These are phyloP conservation scores for Vitellaria paradoxa DNA, from an alignment of 179 eudicot species.

Conservation along the genomic window DNA sequence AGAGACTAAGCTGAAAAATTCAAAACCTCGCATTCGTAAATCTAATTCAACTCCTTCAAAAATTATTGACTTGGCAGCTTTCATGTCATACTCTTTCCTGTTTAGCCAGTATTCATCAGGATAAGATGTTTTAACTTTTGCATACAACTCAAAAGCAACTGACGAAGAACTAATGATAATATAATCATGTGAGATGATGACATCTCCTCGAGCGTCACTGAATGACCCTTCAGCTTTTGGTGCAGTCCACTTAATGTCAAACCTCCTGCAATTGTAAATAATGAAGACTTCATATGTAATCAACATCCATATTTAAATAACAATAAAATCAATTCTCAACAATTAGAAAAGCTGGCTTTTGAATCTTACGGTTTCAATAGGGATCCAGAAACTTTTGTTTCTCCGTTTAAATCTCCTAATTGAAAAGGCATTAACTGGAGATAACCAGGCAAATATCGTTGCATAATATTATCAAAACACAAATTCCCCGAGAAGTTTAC, in stretches of 20 bases:
- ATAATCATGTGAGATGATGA: slow-evolving; percentile 82
- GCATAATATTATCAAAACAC: slow-evolving; percentile 67
- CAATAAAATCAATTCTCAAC: not conserved
- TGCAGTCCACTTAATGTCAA: slow-evolving; percentile 96
- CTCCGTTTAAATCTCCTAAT: slow-evolving; percentile 86
- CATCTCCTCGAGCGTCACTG: slow-evolving; percentile 95
- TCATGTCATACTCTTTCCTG: slow-evolving; percentile 41
- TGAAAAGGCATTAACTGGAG: slow-evolving; percentile 64
- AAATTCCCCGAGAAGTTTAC: slow-evolving; percentile 91
- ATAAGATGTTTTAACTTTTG: slow-evolving; percentile 64
- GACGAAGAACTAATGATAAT: slow-evolving; percentile 83
- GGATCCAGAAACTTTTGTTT: slow-evolving; percentile 93
- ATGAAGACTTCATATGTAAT: not conserved
- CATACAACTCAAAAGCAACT: slow-evolving; percentile 76
- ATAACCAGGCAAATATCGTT: slow-evolving; percentile 77
- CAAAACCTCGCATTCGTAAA: slow-evolving; percentile 93
- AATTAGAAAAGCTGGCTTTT: slow-evolving; percentile 4
- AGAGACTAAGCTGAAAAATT: slow-evolving; percentile 78
- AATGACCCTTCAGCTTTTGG: slow-evolving; percentile 98
- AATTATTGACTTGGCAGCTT: slow-evolving; percentile 46
- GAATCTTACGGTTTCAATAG: slow-evolving; percentile 82
- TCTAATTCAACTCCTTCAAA: slow-evolving; percentile 93
- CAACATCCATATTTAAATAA: not conserved
- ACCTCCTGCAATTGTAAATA: slow-evolving; percentile 57
- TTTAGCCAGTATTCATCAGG: slow-evolving; percentile 50